Evolutionary conservation across 2,329 filamentous ascomycete genomes (phyloP), one percentile per base, ranked within the genome.

Genomic region (Fusarium compactum): DNA sequence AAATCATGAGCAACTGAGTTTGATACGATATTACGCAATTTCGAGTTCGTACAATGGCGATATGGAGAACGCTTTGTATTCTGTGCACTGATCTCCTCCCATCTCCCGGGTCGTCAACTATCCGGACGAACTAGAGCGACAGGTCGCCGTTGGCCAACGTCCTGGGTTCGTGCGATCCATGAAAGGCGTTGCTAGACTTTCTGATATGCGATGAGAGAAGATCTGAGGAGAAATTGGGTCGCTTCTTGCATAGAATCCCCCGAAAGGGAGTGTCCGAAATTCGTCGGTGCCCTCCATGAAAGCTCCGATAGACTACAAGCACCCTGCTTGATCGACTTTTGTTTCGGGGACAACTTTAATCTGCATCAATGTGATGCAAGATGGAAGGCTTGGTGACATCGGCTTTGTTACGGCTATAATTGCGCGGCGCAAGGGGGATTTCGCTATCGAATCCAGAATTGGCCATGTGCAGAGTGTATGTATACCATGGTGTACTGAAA

Each of bases 211-310:
- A 71, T 55, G 41, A 58, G 52, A 57, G 25, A 69, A 58, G 45
- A 45, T 59, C 44, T 55, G 34, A 25, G 29, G 47, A 56, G 46
- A 41, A 52, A 29, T 16, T 32, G 29, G 58, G 46, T 62, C 54
- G 45, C 34, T n/a, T 38, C 51, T 34, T 38, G 46, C 29, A 44
- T 50, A 22, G 45, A 25, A 41, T 44, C 46, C 46, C 52, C 48
- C 53, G 45, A 32, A 59, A 70, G 62, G 58, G 69, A 74, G 72
- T 70, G 72, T 40, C 72, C 68, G 72, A 74, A 70, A 73, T 58
- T 34, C 38, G 34, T 73, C 70, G 72, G 71, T 60, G 48, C 22
- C 62, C 52, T 63, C 46, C 43, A 40, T 25, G 46, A 43, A 48
- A 43, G 57, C 32, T 40, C 62, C 44, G 41, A 53, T 38, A 20